These are phyloP conservation scores for Podila verticillata DNA, from an alignment of 192 early-diverging fungal genomes.

Conservation along the genomic window DNA sequence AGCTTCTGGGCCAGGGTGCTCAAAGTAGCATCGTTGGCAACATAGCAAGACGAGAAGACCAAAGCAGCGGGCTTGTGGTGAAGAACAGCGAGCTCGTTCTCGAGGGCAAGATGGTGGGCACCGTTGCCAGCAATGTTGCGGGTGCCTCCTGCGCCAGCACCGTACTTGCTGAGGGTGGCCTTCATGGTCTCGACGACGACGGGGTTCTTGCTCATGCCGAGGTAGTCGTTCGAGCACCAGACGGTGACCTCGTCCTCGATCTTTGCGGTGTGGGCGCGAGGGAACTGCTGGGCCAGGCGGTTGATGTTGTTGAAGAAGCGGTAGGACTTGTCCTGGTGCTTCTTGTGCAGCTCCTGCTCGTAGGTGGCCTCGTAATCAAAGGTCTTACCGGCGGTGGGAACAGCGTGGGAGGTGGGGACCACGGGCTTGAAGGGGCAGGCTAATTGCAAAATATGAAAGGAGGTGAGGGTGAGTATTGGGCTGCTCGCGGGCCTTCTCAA, in stretches of 20 bases:
- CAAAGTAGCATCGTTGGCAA: conserved; percentile 97
- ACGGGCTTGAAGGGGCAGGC: conserved; percentile 53
- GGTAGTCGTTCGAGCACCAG: conserved; percentile 99
- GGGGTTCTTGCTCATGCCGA: conserved; percentile 95
- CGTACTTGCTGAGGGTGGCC: conserved; percentile 93
- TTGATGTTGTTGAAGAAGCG: conserved; percentile 99
- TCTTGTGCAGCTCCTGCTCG: conserved; percentile 88
- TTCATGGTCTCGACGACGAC: conserved; percentile 91
- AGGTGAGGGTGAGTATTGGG: not conserved
- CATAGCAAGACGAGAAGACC: conserved; percentile 97
- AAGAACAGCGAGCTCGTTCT: conserved; percentile 89
- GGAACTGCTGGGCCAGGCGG: conserved; percentile 91
- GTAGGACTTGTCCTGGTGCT: conserved; percentile 96
- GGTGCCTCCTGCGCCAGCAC: conserved; percentile 98
- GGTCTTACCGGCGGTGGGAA: conserved; percentile 46
- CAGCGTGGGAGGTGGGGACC: conserved; percentile 49
- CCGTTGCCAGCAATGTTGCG: conserved; percentile 99
- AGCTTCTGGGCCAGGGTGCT: conserved; percentile 88
- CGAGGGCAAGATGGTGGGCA: conserved; percentile 91
- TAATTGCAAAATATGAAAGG: conserved; percentile 10
- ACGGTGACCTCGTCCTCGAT: conserved; percentile 92
- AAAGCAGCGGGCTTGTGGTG: conserved; percentile 93
- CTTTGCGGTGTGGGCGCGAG: conserved; percentile 91
- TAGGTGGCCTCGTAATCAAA: conserved; percentile 96
- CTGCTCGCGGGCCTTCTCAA: too few species aligned